Evolutionary conservation across 805 yeast genomes (phyloP).

Genomic region (Brettanomyces sp.): DNA sequence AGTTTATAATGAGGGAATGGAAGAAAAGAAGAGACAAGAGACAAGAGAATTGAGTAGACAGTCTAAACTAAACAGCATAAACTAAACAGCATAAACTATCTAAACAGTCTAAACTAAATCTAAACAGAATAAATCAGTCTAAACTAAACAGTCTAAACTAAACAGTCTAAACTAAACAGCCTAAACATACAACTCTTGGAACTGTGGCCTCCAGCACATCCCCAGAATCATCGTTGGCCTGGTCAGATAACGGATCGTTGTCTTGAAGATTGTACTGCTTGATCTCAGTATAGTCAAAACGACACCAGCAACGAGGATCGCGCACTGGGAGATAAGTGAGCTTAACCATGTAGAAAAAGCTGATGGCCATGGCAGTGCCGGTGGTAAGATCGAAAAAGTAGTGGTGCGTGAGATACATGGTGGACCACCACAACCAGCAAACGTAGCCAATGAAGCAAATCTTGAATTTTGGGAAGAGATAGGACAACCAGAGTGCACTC

Average conservation of each 20-base stretch:
- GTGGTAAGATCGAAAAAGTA: slow-evolving; percentile 87
- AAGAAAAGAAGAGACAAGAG: no score
- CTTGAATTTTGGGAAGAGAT: slow-evolving; percentile 64
- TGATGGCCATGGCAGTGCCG: slow-evolving; percentile 69
- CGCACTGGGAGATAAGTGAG: slow-evolving; percentile 55
- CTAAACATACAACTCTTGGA: not conserved
- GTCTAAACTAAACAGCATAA: no score
- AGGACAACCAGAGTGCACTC: slow-evolving; percentile 78
- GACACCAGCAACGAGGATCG: slow-evolving; percentile 44
- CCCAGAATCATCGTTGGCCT: not conserved
- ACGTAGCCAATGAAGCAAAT: slow-evolving; percentile 65
- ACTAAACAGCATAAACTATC: no score
- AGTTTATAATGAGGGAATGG: no score
- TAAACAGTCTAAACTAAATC: no score
- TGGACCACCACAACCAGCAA: slow-evolving; percentile 96
- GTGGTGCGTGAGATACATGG: slow-evolving; percentile 96
- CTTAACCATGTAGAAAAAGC: slow-evolving; percentile 61
- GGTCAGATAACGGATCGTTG: slow-evolving; percentile 25
- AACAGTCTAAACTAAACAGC: no score
- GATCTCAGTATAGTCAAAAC: slow-evolving; percentile 54
- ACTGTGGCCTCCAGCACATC: not conserved
- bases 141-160: no score
- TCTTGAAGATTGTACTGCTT: slow-evolving; percentile 24
- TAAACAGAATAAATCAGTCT: no score
- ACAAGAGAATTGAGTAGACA: no score